Conservation (phyloP, 73 alveolate species). For the Halteria grandinella region DNA sequence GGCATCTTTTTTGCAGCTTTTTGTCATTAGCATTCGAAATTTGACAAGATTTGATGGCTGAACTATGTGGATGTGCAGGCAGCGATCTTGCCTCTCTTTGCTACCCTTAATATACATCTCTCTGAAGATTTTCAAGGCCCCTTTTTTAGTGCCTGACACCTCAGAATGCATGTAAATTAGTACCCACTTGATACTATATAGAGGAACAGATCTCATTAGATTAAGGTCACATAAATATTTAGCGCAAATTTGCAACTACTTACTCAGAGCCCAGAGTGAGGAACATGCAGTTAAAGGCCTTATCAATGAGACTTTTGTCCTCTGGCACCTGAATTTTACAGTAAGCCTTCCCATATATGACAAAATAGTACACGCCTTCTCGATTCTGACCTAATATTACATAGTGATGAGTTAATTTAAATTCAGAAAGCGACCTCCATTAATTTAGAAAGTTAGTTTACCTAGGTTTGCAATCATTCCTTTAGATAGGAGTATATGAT, state of each 20-base stretch:
- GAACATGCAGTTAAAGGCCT: too few relatives aligned
- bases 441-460: too few relatives aligned
- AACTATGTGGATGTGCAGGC: neutral
- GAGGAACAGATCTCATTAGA: neutral
- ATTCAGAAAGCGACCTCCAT: too few relatives aligned
- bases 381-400: neutral
- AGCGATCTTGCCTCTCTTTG: too few relatives aligned
- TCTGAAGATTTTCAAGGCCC: conserved; percentile 18
- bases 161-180: conserved; percentile 34
- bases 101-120: neutral
- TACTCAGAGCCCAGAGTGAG: too few relatives aligned
- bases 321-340: neutral
- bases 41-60: neutral
- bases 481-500: too few relatives aligned
- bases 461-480: too few relatives aligned
- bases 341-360: conserved; percentile 18
- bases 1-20: neutral
- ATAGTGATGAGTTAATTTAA: too few relatives aligned
- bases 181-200: neutral
- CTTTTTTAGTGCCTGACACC: conserved; percentile 42
- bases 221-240: too few relatives aligned
- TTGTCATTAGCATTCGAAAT: neutral
- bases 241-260: too few relatives aligned
- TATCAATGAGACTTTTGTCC: too few relatives aligned
- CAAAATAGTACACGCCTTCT: conserved; percentile 23